Evolutionary conservation across 2,329 filamentous ascomycete species (phyloP), one percentile per base, ranked within the genome.

Genomic region (Calonectria pteridis): DNA sequence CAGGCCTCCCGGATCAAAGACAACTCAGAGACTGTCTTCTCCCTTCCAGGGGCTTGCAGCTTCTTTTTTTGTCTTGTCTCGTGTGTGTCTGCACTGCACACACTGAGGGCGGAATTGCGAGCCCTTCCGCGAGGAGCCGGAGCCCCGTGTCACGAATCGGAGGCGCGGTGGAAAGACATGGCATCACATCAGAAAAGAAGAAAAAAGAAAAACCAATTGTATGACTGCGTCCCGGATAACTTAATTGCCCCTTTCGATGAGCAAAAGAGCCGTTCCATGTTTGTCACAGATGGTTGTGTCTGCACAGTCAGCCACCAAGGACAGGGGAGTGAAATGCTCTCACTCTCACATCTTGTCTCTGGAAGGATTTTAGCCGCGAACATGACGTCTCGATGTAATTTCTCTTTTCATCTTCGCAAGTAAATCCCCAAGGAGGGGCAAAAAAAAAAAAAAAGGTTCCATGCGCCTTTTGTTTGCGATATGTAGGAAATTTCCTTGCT

Each of bases 361-460:
- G 55, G 33, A 40, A 62, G 55, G 55, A 62, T 62, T 62, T 62
- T 62, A 62, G 55, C 55, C 55, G 55, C 35, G n/a, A 62, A 62
- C 55, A 62, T 40, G 55, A 62, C 55, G n/a, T 62, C 55, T 62
- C 35, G 55, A 62, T 26, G 26, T 62, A 62, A 62, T 62, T 62
- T 40, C 55, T 62, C 40, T 62, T 40, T 59, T 40, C 13, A 20
- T 40, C 14, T 23, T 62, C 55, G 55, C 55, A 62, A 62, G 55
- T 23, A 62, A 62, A 23, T 62, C 26, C 55, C 35, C n/a, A 46
- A 46, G 11, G n/a, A 62, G 55, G 26, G 40, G 37, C n/a, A n/a
- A n/a, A n/a, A 16, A 10, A 31, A 63, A 63, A 59, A 23, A 55
- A 18, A 29, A 55, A 55, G 28, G n/a, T 37, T 28, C 20, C n/a